Base-by-base conservation (phyloP, 495 filamentous ascomycete genomes). In the Filosporella fistucella region DNA sequence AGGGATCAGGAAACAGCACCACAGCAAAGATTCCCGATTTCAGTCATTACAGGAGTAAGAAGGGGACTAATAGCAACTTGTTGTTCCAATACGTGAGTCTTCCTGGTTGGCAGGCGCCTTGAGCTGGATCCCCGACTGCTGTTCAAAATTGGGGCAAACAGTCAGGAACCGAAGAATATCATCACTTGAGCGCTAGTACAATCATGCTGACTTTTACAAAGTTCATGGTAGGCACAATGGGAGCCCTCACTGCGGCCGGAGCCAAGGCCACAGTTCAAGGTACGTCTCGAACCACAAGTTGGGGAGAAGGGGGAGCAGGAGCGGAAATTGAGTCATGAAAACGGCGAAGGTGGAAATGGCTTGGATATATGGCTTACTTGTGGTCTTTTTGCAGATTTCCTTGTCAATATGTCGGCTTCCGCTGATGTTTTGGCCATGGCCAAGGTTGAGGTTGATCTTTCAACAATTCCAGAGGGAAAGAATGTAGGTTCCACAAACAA, bases 381-480 rank as follows among this genome's bases (percentile, higher is more conserved):
- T n/a, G n/a, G n/a, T n/a, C n/a, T 33, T 24, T 21, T 20, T 29
- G 30, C 56, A 59, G 93, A 97, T 73, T 97, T 99, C 83, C 77
- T 99, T 33, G 90, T 95, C 74, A 97, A 95, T 79, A 96, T 99
- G 94, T 90, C 94, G 66, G 94, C 94, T 51, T 99, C 94, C 45
- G 94, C 94, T 67, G 94, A 99, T 64, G 89, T 99, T 59, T 75
- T 99, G 67, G 94, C 94, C 63, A 90, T 96, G 81, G 94, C 94
- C 63, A 99, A 99, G 82, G 91, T 99, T 57, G 94, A 99, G 74
- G 85, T 99, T 57, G 88, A 95, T 65, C 84, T 99, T 51, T 71
- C 75, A 57, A 65, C 85, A 42, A 96, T 99, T 63, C 93, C 94
- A 32, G 91, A 96, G 77, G 93, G 94, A 80, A 99, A 97, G 86